Percentiles rank a stretch among this genome's conserved stretches.
Evolutionary conservation across 148 eudicot genomes (phyloP).

Genomic region (Vaccinium darrowii): DNA sequence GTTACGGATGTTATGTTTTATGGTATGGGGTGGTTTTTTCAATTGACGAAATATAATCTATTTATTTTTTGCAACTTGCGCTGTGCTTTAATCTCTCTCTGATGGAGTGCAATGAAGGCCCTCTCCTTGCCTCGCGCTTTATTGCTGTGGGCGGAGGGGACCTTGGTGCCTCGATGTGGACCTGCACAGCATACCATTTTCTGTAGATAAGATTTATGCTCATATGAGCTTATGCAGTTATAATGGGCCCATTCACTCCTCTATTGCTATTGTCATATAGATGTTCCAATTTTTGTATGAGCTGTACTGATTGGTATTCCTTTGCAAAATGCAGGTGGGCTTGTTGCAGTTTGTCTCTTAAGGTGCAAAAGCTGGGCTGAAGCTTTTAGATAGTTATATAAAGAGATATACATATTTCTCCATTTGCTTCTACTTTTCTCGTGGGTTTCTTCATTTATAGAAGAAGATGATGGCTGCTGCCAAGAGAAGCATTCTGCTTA

Average conservation of each 20-base stretch:
- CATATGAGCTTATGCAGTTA: background rate
- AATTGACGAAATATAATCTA: too few species aligned
- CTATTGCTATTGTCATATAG: background rate
- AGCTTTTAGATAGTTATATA: constrained; percentile 9
- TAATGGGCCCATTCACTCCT: background rate
- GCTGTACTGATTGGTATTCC: background rate
- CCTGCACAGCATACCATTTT: background rate
- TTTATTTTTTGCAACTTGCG: too few species aligned
- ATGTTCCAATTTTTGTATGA: background rate
- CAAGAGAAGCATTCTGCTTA: constrained; percentile 36
- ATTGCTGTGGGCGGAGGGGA: background rate
- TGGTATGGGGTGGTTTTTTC: too few species aligned
- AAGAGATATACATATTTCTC: background rate
- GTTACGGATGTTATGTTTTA: background rate
- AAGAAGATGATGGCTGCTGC: constrained; percentile 34
- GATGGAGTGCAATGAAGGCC: too few species aligned
- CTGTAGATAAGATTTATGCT: background rate
- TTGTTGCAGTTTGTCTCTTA: background rate
- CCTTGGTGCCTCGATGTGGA: background rate
- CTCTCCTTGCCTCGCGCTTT: background rate
- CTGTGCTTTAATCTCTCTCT: too few species aligned
- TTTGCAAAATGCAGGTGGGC: background rate
- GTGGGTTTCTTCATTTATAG: background rate
- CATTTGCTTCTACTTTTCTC: background rate
- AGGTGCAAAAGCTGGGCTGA: constrained; percentile 8